Base-by-base conservation (phyloP, 257 asterid species). In the Primulina huaijiensis region DNA sequence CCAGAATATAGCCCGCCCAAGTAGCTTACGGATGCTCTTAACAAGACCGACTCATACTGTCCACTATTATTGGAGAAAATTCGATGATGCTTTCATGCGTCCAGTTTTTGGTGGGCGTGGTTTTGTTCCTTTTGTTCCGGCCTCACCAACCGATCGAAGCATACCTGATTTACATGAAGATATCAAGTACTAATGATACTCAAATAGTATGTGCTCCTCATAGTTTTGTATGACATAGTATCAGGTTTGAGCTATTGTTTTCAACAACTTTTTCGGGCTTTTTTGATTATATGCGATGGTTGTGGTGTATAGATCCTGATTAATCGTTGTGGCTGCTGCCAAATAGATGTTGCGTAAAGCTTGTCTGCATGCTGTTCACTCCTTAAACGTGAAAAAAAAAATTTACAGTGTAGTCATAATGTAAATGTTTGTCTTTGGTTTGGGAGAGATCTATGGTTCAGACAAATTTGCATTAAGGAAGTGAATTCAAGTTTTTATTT, bases 21-120 rank as follows among this genome's bases (percentile, higher is more conserved):
- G 76, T 84, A 88, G 93, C 62, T 43, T 92, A 62, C 80, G 95
- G 62, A 82, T 88, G 96, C 91, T 92, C 9, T 79, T 90, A 68
- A 73, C 79, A 5, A 87, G 87, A 37, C 97, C 98, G 8, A 77
- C 95, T 25, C 97, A 88, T 60, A 92, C 96, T 0, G 97, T 84
- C 40, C 98, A 90, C 79, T 75, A 80, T 76, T 85, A 82, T 5
- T 87, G 93, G 93, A 78, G 93, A 53, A 87, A 81, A 75, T 87
- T 87, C 65, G 93, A 87, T 10, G 78, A 87, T 40, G 60, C 82
- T 30, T 85, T 87, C 73, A 87, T 87, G 93, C 86, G 90, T 16
- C 93, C 90, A 5, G 86, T 85, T 20, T 87, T 87, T 40, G 93
- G 93, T 17, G 93, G 93, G 11, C 87, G 89, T 21, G 93, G 93